phyloP scores from a whole-genome alignment of 768 basidiomycete genomes.

The Sporobolomyces roseus region DNA sequence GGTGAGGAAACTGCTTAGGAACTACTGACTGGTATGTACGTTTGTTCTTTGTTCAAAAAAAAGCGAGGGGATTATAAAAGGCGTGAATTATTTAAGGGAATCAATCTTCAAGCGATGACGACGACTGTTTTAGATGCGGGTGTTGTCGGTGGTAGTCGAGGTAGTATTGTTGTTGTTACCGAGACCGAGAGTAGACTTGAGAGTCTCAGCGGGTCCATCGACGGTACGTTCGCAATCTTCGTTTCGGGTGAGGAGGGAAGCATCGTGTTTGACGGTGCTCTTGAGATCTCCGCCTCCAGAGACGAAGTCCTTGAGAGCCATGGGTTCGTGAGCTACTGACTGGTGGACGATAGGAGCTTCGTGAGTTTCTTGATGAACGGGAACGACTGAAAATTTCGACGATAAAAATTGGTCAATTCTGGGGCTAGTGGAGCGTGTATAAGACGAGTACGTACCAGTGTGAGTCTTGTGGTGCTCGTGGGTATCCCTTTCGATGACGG shows the following conservation, averaged over 20 bases:
- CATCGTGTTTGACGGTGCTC: conserved; percentile 33
- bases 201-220: conserved; percentile 35
- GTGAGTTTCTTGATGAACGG: conserved; percentile 50
- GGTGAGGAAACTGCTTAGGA: no score
- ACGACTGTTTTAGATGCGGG: no score
- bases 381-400: conserved; percentile 43
- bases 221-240: conserved; percentile 31
- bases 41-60: no score
- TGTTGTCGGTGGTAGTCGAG: not conserved
- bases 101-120: no score
- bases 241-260: conserved; percentile 13
- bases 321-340: conserved; percentile 30
- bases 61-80: no score
- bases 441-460: conserved; percentile 36
- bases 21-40: no score
- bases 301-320: conserved; percentile 33
- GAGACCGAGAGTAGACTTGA: conserved; percentile 28
- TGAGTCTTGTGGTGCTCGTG: conserved; percentile 49
- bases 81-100: no score
- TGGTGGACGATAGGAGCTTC: conserved; percentile 45
- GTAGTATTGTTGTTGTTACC: conserved; percentile 8
- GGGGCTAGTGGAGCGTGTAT: no score
- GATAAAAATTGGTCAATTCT: not conserved
- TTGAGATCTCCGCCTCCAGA: conserved; percentile 32
- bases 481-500: conserved; percentile 51